Evolutionary conservation across 176 grass and related monocot species (phyloP), one percentile per base, ranked within the genome.

Genomic region (Oryza longistaminata): DNA sequence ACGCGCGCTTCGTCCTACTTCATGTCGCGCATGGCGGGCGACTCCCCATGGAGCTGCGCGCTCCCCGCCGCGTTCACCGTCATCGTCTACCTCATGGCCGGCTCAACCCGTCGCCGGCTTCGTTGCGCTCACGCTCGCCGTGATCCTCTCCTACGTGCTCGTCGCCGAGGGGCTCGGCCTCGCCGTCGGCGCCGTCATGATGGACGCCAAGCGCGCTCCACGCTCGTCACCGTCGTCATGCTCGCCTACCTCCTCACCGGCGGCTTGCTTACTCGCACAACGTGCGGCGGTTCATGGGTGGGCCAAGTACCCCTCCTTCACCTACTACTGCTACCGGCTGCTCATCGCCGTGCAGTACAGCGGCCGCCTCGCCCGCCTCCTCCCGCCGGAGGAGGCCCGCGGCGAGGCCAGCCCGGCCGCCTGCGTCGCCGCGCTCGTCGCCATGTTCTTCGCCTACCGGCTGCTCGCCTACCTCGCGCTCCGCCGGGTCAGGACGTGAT

Each of bases 31-130:
- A 91, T 84, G 90, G 97, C 88, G 3, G 93, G 93, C 3, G 97
- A 99, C 85, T 99, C 7, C 97, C 97, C 6, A 94, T 99, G 93
- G 97, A 99, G 86, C 93, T 99, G n/a, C 31, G 94, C 93, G 4
- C 87, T 99, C 2, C 96, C 96, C 1, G 14, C 93, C 0, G 79
- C 86, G 1, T 99, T 96, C 83, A 81, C 90, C 2, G 53, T 99
- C 34, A 71, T 99, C 43, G 70, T 99, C 11, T 99, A 99, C 83
- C 90, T 94, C 81, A 99, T 99, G 96, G 85, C 96, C 0, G 96
- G 9, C 93, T 99, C 49, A 83, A 93, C 87, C 76, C 91, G 1
- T 48, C 91, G 12, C 83, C 81, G 0, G 26, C 14, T 3, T 92
- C 96, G 2, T 99, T 99, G 88, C 80, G 65, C 88, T 99, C 65